These are phyloP conservation scores for Lachancea waltii DNA, from an alignment of 805 yeast species.

Conservation along the genomic window DNA sequence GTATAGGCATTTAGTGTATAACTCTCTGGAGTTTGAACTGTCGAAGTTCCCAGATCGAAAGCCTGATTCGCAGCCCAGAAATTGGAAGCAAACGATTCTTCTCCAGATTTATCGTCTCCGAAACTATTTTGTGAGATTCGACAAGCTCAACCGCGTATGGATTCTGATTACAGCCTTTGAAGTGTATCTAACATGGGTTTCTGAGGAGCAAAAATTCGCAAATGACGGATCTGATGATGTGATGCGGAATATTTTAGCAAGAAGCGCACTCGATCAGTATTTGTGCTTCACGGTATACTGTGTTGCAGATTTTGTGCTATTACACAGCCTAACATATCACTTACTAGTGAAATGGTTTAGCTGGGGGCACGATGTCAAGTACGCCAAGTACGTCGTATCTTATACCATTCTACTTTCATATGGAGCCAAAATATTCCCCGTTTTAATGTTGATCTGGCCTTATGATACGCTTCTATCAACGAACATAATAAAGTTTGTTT, in stretches of 20 bases:
- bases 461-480: conserved; percentile 74
- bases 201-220: conserved; percentile 56
- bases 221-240: conserved; percentile 17
- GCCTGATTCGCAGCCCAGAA: conserved; percentile 6
- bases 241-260: conserved; percentile 28
- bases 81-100: conserved; percentile 1
- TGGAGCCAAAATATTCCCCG: conserved; percentile 78
- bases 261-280: conserved; percentile 46
- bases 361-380: conserved; percentile 28
- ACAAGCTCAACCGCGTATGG: conserved; percentile 42
- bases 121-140: conserved; percentile 20
- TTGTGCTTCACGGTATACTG: conserved; percentile 49
- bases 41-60: conserved; percentile 13
- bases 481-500: conserved; percentile 51
- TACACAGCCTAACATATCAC: conserved; percentile 35
- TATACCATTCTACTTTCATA: conserved; percentile 70
- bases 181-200: conserved; percentile 88
- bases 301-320: conserved; percentile 38
- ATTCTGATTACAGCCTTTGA: conserved; percentile 70
- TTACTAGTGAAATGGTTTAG: conserved; percentile 19
- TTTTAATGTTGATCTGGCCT: conserved; percentile 94
- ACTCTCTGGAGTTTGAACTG: conserved; percentile 37
- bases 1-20: conserved; percentile 79
- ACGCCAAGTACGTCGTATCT: conserved; percentile 38
- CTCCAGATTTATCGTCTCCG: conserved; percentile 9